Evolutionary conservation across 352 stramenopile genomes (phyloP).

Genomic region (Phytophthora macrochlamydospora): DNA sequence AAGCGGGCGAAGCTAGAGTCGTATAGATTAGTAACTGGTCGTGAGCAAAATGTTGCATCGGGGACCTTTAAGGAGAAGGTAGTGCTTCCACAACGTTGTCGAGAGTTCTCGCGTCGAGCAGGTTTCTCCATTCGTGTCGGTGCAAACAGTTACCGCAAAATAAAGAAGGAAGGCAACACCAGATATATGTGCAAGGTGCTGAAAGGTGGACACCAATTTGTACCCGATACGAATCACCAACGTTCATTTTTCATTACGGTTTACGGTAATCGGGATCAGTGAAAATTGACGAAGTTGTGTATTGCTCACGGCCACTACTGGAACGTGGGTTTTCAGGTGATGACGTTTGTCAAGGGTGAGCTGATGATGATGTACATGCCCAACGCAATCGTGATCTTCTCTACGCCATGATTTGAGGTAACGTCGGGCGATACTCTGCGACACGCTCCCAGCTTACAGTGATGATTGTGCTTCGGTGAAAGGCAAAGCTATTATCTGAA

Average conservation of each 20-base stretch:
- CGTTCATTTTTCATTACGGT: slow-evolving; percentile 5
- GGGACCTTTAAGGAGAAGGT: not conserved
- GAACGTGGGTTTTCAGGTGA: not conserved
- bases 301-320: slow-evolving; percentile 3
- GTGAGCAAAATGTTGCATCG: not conserved
- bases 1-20: not conserved
- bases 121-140: not conserved
- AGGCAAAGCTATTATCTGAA: slow-evolving; percentile 8
- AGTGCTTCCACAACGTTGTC: not conserved
- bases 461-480: slow-evolving; percentile 1
- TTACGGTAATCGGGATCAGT: slow-evolving; percentile 3
- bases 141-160: not conserved
- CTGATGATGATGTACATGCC: not conserved
- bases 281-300: slow-evolving; percentile 8
- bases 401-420: not conserved
- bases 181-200: slow-evolving; percentile 1
- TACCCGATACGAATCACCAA: not conserved
- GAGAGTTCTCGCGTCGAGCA: not conserved
- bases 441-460: slow-evolving; percentile 13
- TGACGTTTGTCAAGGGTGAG: not conserved
- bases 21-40: not conserved
- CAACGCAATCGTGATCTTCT: not conserved
- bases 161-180: not conserved
- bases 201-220: not conserved
- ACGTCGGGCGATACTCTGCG: not conserved